Evolutionary conservation across 768 basidiomycete genomes (phyloP), one percentile per base, ranked within the genome.

Genomic region (Rubroboletus pulcherrimus): DNA sequence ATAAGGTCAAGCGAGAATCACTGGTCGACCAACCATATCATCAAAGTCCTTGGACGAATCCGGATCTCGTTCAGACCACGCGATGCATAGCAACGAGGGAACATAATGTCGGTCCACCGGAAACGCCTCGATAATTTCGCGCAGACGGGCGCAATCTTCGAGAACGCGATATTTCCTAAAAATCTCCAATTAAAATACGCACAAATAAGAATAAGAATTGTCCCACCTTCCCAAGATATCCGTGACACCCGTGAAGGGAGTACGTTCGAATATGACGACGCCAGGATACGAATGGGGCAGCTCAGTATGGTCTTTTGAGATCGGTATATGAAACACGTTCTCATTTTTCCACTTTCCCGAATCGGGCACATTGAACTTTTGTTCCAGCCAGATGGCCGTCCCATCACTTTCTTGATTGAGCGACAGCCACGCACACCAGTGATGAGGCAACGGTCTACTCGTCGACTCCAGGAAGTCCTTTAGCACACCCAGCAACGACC

Each of bases 361-460:
- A 7, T 73, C 67, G 0, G 86, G 85, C 12, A 89, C 77, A 58
- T 85, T 77, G 56, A 91, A 90, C 69, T 92, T 92, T 60, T 78
- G 77, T 63, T 90, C 84, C 40, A 91, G 62, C 89, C 89, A 91
- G 38, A 90, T 89, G 4, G 88, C 87, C 8, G 89, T 91, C 19
- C 81, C 82, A 62, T 90, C 87, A 60, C 77, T 83, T 54, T 84
- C 84, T 12, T 82, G 81, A 63, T 91, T 90, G 62, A 82, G 75
- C 3, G 89, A 88, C n/a, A 91, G 65, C 89, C 89, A 91, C 38
- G 83, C 69, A 26, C 78, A 75, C 85, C 87, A 90, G 7, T 80
- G 71, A 3, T 61, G 44, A 63, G 72, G 53, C 73, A 67, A 5
- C 65, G 68, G 33, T 56, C 49, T 41, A 35, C 63, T 51, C 14